A percentile compares a stretch with the other conserved stretches of the same genome.
These are phyloP conservation scores for Phytophthora boehmeriae DNA, from an alignment of 352 stramenopile genomes.

Conservation along the genomic window DNA sequence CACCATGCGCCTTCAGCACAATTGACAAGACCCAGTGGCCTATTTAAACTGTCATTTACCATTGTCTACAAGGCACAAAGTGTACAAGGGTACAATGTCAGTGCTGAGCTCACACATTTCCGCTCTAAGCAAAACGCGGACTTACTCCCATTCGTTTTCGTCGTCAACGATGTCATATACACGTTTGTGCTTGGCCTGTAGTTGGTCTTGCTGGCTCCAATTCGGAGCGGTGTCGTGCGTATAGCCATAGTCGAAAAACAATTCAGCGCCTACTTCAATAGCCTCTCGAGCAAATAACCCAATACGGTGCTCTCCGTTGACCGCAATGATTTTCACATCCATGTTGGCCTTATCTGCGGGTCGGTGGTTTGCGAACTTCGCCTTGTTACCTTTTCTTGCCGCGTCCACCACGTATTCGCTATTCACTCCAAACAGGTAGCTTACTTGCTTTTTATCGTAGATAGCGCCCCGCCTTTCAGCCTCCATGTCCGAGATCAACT, in stretches of 20 bases:
- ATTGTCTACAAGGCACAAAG: slow-evolving; percentile 20
- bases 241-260: slow-evolving; percentile 87
- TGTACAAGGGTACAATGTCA: slow-evolving; percentile 8
- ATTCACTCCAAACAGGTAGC: slow-evolving; percentile 94
- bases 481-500: slow-evolving; percentile 77
- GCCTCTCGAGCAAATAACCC: slow-evolving; percentile 90
- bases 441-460: slow-evolving; percentile 77
- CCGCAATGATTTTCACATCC: slow-evolving; percentile 77
- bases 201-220: slow-evolving; percentile 54
- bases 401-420: slow-evolving; percentile 92
- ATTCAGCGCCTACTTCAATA: slow-evolving; percentile 82
- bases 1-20: too few species aligned
- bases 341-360: slow-evolving; percentile 68
- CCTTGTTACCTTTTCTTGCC: slow-evolving; percentile 94
- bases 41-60: slow-evolving; percentile 8
- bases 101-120: neutral
- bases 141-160: slow-evolving; percentile 48
- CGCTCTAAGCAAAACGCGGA: slow-evolving; percentile 4
- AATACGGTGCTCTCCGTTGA: slow-evolving; percentile 92
- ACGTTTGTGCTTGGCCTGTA: slow-evolving; percentile 13
- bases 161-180: slow-evolving; percentile 33
- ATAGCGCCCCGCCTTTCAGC: slow-evolving; percentile 80
- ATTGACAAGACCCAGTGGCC: too few species aligned
- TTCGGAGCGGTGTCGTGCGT: slow-evolving; percentile 61
- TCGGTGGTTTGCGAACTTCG: slow-evolving; percentile 91